Conservation (phyloP, 495 filamentous ascomycete genomes). For the Hypomontagnella monticulosa region DNA sequence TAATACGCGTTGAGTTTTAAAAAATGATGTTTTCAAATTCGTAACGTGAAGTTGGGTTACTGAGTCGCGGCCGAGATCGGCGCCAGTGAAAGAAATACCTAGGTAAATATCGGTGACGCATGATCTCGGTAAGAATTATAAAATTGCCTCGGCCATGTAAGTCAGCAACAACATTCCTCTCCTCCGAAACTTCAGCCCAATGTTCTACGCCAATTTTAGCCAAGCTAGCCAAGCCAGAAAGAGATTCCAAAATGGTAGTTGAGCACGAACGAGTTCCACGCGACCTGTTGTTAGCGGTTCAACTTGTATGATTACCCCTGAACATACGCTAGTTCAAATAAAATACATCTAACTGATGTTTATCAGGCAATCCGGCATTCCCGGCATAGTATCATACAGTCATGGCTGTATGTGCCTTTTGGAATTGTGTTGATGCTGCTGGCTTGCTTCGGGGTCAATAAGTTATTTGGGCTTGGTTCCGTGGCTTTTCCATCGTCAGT, state of each 20-base stretch:
- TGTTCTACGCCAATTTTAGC: not conserved
- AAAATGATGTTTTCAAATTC: too few relatives aligned
- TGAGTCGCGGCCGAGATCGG: constrained; percentile 29
- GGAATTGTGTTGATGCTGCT: constrained; percentile 59
- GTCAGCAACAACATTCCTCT: not conserved
- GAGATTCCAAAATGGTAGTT: not conserved
- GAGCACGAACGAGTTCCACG: not conserved
- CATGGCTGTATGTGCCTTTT: constrained; percentile 61
- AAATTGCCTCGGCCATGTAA: constrained; percentile 10
- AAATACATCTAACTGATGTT: not conserved
- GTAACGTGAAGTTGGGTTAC: too few relatives aligned
- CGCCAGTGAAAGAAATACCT: constrained; percentile 7
- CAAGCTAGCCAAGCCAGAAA: not conserved
- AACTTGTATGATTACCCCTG: constrained; percentile 23
- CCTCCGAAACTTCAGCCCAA: not conserved
- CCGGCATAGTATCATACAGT: constrained; percentile 44
- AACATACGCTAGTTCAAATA: not conserved
- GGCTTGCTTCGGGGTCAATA: constrained; percentile 61
- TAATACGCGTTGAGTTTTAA: too few relatives aligned
- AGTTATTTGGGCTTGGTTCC: constrained; percentile 56
- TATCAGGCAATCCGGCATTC: constrained; percentile 34
- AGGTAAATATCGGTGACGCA: not conserved
- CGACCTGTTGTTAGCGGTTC: constrained; percentile 26
- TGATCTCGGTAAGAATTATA: constrained; percentile 15
- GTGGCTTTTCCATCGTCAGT: constrained; percentile 65